These are phyloP conservation scores for Eucalyptus urophylla DNA, from an alignment of 345 rosid genomes.

Conservation along the genomic window DNA sequence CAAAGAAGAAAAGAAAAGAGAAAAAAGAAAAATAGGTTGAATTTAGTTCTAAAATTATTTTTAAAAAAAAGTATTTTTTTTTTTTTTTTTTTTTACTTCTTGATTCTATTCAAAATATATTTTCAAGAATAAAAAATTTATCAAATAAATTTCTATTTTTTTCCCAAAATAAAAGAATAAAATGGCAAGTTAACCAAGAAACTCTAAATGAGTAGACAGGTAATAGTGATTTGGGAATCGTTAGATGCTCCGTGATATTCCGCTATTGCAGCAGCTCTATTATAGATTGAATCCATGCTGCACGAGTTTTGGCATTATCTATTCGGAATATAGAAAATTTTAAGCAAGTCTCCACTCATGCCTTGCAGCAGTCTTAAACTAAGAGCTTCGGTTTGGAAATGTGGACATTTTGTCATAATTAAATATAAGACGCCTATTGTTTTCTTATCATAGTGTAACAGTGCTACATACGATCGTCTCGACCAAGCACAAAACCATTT, in stretches of 20 bases:
- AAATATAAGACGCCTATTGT: background rate
- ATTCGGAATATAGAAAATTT: background rate
- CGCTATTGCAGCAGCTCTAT: background rate
- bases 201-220: too few relatives aligned
- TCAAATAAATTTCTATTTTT: too few relatives aligned
- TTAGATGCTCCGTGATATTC: background rate
- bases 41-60: too few relatives aligned
- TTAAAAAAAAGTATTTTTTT: fast-evolving
- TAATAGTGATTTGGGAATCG: background rate
- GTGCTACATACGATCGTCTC: background rate
- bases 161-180: too few relatives aligned
- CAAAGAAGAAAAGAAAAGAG: too few relatives aligned
- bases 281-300: background rate
- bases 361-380: background rate
- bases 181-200: too few relatives aligned
- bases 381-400: background rate
- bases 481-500: background rate
- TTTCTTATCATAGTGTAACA: background rate
- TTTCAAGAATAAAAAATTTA: too few relatives aligned
- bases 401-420: background rate
- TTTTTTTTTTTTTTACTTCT: too few relatives aligned
- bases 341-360: background rate
- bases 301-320: background rate
- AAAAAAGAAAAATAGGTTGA: too few relatives aligned
- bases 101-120: too few relatives aligned